Conservation (phyloP, 2,329 filamentous ascomycete species). For the Camillea tinctor region DNA sequence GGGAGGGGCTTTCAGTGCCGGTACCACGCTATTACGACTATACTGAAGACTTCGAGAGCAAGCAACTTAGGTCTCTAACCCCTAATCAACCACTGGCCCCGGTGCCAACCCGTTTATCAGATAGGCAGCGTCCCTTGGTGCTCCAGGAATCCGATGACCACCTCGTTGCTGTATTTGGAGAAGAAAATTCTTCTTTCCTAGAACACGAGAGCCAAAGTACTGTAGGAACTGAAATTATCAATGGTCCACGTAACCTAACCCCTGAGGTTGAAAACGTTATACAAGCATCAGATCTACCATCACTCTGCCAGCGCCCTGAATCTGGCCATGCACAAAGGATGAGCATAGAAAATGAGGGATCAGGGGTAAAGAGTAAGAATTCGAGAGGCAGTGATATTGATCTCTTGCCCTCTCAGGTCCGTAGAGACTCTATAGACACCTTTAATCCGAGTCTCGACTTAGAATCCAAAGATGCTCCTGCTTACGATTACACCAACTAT, state of each 20-base stretch:
- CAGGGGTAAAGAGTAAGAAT: constrained; percentile 9
- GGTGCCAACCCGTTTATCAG: constrained; percentile 17
- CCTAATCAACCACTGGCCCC: constrained; percentile 22
- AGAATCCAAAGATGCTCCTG: constrained; percentile 23
- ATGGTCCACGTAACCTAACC: constrained; percentile 3
- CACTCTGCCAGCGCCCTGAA: constrained; percentile 7
- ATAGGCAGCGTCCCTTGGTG: constrained; percentile 20
- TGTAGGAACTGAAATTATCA: constrained; percentile 9
- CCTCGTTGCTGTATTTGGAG: constrained; percentile 21
- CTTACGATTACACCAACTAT: constrained; percentile 26
- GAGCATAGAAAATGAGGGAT: constrained; percentile 12
- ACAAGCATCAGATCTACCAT: constrained; percentile 4
- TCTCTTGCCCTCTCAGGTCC: constrained; percentile 31
- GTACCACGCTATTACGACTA: constrained; percentile 51
- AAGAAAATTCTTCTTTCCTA: constrained; percentile 25
- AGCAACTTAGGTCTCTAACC: constrained; percentile 14
- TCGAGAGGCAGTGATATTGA: constrained; percentile 31
- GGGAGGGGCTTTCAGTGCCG: constrained; percentile 21
- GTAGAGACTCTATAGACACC: constrained; percentile 31
- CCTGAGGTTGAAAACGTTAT: constrained; percentile 6
- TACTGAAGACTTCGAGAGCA: constrained; percentile 48
- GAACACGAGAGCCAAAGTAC: constrained; percentile 20
- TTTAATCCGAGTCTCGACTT: constrained; percentile 31
- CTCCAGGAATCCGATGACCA: constrained; percentile 26
- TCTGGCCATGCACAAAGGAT: constrained; percentile 17